Evolutionary conservation across 495 filamentous ascomycete species (phyloP).

Genomic region (Alectoria sarmentosa): DNA sequence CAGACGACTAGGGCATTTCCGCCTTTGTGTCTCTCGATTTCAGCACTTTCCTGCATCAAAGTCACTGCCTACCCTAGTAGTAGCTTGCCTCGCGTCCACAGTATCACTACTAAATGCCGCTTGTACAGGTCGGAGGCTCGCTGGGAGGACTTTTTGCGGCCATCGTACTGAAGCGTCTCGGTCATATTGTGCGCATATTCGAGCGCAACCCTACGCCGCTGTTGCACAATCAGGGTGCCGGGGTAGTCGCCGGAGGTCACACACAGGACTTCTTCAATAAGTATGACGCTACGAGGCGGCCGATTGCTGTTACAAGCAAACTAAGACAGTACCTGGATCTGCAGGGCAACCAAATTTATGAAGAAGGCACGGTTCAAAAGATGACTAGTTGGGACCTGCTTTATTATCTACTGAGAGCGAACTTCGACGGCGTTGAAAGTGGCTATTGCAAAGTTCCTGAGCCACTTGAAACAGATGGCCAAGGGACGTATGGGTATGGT

Average conservation of each 20-base stretch:
- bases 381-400: slow-evolving; percentile 51
- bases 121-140: slow-evolving; percentile 41
- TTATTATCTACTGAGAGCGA: slow-evolving; percentile 48
- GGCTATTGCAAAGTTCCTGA: slow-evolving; percentile 38
- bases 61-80: not conserved
- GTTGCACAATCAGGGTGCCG: slow-evolving; percentile 50
- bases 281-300: slow-evolving; percentile 30
- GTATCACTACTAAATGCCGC: not conserved
- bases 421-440: slow-evolving; percentile 47
- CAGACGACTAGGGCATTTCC: not conserved
- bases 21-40: not conserved
- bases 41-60: not conserved
- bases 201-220: slow-evolving; percentile 42
- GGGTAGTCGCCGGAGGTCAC: slow-evolving; percentile 43
- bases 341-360: slow-evolving; percentile 37
- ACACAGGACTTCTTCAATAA: slow-evolving; percentile 32
- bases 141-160: slow-evolving; percentile 40
- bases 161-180: slow-evolving; percentile 43
- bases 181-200: slow-evolving; percentile 45
- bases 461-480: slow-evolving; percentile 32
- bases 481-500: slow-evolving; percentile 41
- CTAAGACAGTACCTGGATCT: slow-evolving; percentile 40
- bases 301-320: slow-evolving; percentile 32
- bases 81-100: not conserved
- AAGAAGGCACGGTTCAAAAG: slow-evolving; percentile 36